Conservation (phyloP, 768 basidiomycete genomes). For the Mrakia frigida region DNA sequence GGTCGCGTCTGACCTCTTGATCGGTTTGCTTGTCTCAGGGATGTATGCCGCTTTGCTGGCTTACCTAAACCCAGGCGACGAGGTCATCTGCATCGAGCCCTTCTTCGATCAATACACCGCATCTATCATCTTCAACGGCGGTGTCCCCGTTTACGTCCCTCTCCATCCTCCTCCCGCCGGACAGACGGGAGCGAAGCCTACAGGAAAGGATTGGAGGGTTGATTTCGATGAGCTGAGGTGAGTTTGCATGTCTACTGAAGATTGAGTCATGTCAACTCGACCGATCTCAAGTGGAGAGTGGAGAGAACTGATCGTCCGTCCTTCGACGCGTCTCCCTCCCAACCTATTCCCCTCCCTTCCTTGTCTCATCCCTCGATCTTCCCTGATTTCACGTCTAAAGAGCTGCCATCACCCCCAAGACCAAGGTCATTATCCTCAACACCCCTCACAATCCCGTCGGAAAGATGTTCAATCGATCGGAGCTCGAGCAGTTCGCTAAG, state of each 20-base stretch:
- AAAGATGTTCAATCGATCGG: conserved; percentile 81
- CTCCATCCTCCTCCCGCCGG: conserved; percentile 71
- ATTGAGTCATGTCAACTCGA: too few species aligned
- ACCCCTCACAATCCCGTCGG: conserved; percentile 84
- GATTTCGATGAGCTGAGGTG: conserved; percentile 83
- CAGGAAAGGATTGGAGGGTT: conserved; percentile 77
- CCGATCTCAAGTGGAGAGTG: too few species aligned
- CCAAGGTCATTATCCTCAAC: conserved; percentile 93
- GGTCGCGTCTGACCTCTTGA: not conserved
- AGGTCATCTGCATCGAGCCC: conserved; percentile 98
- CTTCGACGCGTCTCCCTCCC: too few species aligned
- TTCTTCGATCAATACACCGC: conserved; percentile 69
- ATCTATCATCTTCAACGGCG: conserved; percentile 84
- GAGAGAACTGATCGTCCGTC: too few species aligned
- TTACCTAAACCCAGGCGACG: conserved; percentile 85
- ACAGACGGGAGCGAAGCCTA: conserved; percentile 47
- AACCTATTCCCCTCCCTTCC: not conserved
- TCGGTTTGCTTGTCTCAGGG: conserved; percentile 50
- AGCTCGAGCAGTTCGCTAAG: conserved; percentile 77
- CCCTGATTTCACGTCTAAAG: conserved; percentile 44
- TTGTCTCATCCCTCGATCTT: not conserved
- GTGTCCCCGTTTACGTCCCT: conserved; percentile 87
- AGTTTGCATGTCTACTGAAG: too few species aligned
- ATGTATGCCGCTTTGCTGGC: conserved; percentile 91
- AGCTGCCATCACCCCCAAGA: conserved; percentile 74